A percentile compares a stretch with the other conserved stretches of the same genome.
Evolutionary conservation across 108 stramenopile species (phyloP).

Genomic region (Nannochloropsis gaditana): DNA sequence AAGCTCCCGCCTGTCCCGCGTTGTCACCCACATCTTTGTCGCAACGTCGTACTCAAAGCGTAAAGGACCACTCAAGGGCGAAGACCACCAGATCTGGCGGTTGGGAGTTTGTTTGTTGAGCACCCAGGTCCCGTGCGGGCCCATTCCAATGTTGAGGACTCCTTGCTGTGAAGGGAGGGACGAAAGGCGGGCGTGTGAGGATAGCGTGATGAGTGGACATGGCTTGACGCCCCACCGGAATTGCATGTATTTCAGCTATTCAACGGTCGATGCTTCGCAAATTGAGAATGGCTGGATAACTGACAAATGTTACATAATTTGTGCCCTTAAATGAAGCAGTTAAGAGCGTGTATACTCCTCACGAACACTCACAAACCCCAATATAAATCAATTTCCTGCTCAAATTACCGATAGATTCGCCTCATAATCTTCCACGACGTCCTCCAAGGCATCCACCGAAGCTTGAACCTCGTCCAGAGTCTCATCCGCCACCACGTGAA

Average conservation of each 20-base stretch:
- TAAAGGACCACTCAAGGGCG: constrained; percentile 52
- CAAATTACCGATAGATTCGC: constrained; percentile 43
- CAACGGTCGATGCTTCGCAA: too few relatives aligned
- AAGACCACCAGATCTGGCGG: constrained; percentile 57
- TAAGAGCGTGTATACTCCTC: too few relatives aligned
- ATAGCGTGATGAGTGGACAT: background rate
- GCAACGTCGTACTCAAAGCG: constrained; percentile 45
- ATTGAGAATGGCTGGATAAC: background rate
- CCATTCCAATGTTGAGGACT: constrained; percentile 38
- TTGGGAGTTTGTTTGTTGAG: constrained; percentile 58
- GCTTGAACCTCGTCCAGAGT: constrained; percentile 78
- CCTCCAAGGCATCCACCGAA: constrained; percentile 61
- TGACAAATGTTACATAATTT: background rate
- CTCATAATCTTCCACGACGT: constrained; percentile 66
- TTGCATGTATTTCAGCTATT: background rate
- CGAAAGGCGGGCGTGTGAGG: background rate
- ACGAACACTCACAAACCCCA: too few relatives aligned
- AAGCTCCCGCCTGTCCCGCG: constrained; percentile 12
- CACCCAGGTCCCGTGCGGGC: constrained; percentile 49
- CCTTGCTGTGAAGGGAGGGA: constrained; percentile 37
- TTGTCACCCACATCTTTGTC: constrained; percentile 33
- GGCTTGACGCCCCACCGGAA: background rate
- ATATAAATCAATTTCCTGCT: too few relatives aligned
- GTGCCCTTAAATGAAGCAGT: background rate
- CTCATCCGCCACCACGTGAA: constrained; percentile 74